Base-by-base conservation (phyloP, 441 rosid species). In the Gossypium schwendimanii region DNA sequence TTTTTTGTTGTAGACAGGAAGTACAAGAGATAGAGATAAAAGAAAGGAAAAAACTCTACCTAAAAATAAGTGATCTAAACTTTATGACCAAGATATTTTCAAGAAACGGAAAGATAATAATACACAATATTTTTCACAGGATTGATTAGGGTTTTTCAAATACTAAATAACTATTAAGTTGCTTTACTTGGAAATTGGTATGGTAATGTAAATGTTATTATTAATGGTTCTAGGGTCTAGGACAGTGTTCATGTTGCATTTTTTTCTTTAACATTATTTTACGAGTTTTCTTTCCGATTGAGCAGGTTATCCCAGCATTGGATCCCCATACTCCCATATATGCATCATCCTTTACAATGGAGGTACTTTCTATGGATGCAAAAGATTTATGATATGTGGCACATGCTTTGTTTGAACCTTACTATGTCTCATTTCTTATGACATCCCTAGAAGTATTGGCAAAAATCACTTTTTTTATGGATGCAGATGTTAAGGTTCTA, bases 341-440 rank as follows among this genome's bases (percentile, higher is more conserved):
- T 78, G 89, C 98, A 15, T 94, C 98, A 66, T 94, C 98, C 76
- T 94, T 94, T 73, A 94, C 98, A 67, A 89, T 89, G 97, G 98
- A 94, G 98, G 98, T 94, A 81, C 73, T 55, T 69, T 60, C 71
- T 52, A 52, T 31, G 28, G 17, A 53, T 71, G 58, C 14, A 44
- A 52, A 44, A 58, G 21, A 57, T 54, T 44, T 41, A 17, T 24
- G 15, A 71, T 18, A 41, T 44, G 41, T 17, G 55, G 12, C 45
- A 66, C 60, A 20, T 53, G 9, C 63, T 24, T 20, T 39, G n/a
- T 73, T 68, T 54, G 31, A 18, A 14, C 26, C 53, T 21, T 63
- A 41, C 31, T 4, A 24, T 47, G 41, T 20, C 44, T 33, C 77
- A 7, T 28, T 57, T 49, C 26, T 62, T 62, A 71, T 49, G 54